Evolutionary conservation across 306 rosid genomes (phyloP), one percentile per base, ranked within the genome.

Genomic region (Medicago arabica): DNA sequence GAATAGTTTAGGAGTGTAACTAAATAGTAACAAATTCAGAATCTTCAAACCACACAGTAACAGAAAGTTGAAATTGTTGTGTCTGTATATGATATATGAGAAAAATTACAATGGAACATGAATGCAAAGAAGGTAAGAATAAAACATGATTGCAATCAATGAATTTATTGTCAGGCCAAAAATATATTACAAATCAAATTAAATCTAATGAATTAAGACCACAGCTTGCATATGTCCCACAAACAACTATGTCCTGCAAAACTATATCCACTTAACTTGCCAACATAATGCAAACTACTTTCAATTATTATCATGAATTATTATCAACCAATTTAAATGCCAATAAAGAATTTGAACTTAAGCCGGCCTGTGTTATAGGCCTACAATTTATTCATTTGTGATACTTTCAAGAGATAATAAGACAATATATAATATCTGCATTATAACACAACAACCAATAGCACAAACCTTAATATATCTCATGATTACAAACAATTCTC

Each of bases 151-250:
- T 54, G 66, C 63, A 38, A 28, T 65, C 58, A 51, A 58, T 72
- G 76, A 67, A 69, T 31, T 50, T 6, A 77, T 66, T 78, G 76
- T 78, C 54, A 76, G 74, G 46, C 76, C 87, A 71, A 66, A 71
- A 77, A 46, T 5, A 70, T 41, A 73, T 69, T 31, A 47, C 21
- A 75, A 77, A 19, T 17, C 25, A 5, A 62, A 21, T 58, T 69
- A 36, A 23, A 78, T 78, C 55, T 34, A 49, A 19, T 47, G 69
- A 71, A 78, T 39, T 39, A 69, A 69, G 85, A 82, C 80, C 66
- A 89, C 82, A 79, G 18, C 74, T 79, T 62, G 59, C 69, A 71
- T 36, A 67, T 81, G 86, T 75, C 89, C 93, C 86, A 90, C 87
- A 60, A 60, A 71, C 83, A 77, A 74, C 86, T 72, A 74, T 77